phyloP scores from a whole-genome alignment of 345 rosid species.

The Salix purpurea region DNA sequence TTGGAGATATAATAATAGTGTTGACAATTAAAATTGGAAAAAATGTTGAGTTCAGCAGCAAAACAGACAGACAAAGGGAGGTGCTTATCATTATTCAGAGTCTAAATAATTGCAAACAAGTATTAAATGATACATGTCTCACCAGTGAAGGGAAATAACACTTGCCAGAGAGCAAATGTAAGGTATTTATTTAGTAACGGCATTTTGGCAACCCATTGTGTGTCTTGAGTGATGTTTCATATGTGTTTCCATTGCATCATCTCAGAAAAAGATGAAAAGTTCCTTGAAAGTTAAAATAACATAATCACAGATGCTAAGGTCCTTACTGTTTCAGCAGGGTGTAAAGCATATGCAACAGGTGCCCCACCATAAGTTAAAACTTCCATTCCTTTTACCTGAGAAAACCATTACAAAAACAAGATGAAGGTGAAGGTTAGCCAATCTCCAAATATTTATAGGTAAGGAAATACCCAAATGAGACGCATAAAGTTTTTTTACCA shows the following conservation, averaged over 20 bases:
- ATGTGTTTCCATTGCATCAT: background rate
- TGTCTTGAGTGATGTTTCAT: background rate
- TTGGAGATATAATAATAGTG: background rate
- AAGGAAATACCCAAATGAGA: background rate
- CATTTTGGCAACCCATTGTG: background rate
- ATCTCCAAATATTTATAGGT: background rate
- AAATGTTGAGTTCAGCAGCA: background rate
- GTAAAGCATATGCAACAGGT: slow-evolving; percentile 71
- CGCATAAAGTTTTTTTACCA: background rate
- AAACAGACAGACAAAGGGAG: background rate
- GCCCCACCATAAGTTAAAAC: slow-evolving; percentile 59
- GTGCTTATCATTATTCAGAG: background rate
- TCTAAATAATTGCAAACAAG: background rate
- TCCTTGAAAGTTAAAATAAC: background rate
- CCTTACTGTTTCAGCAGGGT: slow-evolving; percentile 72
- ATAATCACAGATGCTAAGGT: slow-evolving; percentile 7
- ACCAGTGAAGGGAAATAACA: background rate
- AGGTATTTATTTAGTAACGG: background rate
- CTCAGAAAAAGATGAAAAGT: background rate
- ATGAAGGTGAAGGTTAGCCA: background rate
- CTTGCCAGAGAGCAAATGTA: background rate
- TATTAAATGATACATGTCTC: background rate
- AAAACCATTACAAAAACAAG: slow-evolving; percentile 10
- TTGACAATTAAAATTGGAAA: background rate
- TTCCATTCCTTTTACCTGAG: slow-evolving; percentile 76